A percentile compares a stretch with the other conserved stretches of the same genome.
Evolutionary conservation across 805 yeast species (phyloP).

Genomic region (Candida khao-thaluensis): DNA sequence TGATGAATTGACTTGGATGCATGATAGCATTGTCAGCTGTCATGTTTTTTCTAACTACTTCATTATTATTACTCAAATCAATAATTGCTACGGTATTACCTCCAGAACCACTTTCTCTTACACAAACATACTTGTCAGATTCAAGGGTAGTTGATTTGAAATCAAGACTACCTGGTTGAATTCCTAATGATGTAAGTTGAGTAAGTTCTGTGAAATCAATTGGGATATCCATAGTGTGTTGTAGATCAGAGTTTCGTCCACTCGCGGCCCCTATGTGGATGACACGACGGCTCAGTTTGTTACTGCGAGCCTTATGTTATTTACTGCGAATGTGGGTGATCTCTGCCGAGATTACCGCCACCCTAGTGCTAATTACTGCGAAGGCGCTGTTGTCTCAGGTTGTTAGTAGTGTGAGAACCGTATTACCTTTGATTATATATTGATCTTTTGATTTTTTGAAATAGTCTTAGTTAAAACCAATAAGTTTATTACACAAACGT

Average conservation of each 20-base stretch:
- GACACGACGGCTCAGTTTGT: neutral
- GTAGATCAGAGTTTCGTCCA: slow-evolving; percentile 3
- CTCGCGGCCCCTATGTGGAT: slow-evolving; percentile 7
- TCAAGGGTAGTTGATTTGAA: slow-evolving; percentile 93
- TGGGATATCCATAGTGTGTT: slow-evolving; percentile 63
- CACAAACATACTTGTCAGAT: slow-evolving; percentile 86
- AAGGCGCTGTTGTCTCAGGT: too few species aligned
- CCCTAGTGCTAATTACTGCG: too few species aligned
- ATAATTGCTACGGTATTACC: slow-evolving; percentile 93
- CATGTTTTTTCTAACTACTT: slow-evolving; percentile 87
- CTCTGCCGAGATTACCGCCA: too few species aligned
- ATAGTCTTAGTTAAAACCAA: too few species aligned
- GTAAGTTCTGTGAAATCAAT: slow-evolving; percentile 95
- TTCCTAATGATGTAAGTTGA: slow-evolving; percentile 82
- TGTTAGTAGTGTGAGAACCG: neutral
- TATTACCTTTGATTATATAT: too few species aligned
- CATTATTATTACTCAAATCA: slow-evolving; percentile 75
- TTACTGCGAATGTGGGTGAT: too few species aligned
- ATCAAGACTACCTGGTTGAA: slow-evolving; percentile 79
- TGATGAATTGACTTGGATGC: slow-evolving; percentile 88
- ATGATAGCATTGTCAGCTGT: slow-evolving; percentile 96
- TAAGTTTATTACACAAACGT: too few species aligned
- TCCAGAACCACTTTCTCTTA: slow-evolving; percentile 58
- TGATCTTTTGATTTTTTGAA: too few species aligned
- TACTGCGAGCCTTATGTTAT: too few species aligned